Evolutionary conservation across 2,329 filamentous ascomycete species (phyloP), one percentile per base, ranked within the genome.

Genomic region (Lachnellula occidentalis): DNA sequence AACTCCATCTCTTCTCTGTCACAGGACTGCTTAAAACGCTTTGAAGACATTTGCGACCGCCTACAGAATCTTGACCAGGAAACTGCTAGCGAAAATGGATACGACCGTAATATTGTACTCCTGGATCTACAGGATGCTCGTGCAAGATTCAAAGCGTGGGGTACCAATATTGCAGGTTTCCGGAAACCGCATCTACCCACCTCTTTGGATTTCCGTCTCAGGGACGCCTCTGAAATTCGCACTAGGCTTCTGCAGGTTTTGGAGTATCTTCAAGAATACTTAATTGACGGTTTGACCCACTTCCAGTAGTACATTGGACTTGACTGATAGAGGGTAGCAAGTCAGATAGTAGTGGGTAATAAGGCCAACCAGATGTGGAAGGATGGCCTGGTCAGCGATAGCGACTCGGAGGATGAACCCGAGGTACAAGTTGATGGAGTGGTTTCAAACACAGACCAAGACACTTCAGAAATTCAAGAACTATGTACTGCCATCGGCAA

Each of bases 131-230:
- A 57, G 42, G 61, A 64, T 43, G 48, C 52, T 5, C 45, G 27
- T 14, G 24, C 52, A 2, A 57, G 55, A 22, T 65, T 63, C 21
- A 61, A 60, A 49, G 59, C 55, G n/a, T 66, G 63, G 64, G 64
- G 54, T 14, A 51, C 34, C 2, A 61, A 53, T 36, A 64, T 64
- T 49, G 63, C 62, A 36, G 63, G 63, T 1, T 56, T 64, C n/a
- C 61, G 61, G 21, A 21, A 56, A 14, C 45, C 15, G 3, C 19
- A 51, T 22, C 5, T 54, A 22, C 45, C 22, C 24, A 63, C 52
- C 21, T 66, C 62, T 11, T 54, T 66, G 2, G 63, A 66, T 14
- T 57, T 51, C 45, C 51, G 62, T n/a, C 48, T 66, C 8, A 50
- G 52, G 46, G 62, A 66, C 14, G 64, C 61, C 4, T 50, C 42